Evolutionary conservation across 1,139 yeast genomes (phyloP).

Genomic region (Arxiozyma slooffiae): DNA sequence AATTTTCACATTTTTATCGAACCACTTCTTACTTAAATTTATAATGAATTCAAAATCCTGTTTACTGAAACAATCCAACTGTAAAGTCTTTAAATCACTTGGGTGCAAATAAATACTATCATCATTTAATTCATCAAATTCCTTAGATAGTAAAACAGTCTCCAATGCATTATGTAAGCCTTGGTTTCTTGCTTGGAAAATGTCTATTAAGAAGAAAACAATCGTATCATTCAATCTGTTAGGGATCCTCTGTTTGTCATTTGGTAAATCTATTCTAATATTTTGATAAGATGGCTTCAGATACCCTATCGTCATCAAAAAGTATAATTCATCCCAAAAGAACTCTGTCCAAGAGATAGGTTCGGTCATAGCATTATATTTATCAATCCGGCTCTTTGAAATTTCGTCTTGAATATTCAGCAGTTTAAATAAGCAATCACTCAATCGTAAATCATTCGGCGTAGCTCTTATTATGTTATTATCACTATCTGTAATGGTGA

Average conservation of each 20-base stretch:
- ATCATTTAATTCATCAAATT: slow-evolving; percentile 7
- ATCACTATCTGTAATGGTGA: slow-evolving; percentile 7
- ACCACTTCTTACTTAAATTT: slow-evolving; percentile 18
- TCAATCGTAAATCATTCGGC: slow-evolving; percentile 29
- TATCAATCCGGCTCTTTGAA: slow-evolving; percentile 6
- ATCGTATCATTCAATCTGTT: not conserved
- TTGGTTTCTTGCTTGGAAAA: slow-evolving; percentile 1
- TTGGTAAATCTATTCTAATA: not conserved
- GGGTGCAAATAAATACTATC: slow-evolving; percentile 15
- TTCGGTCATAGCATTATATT: slow-evolving; percentile 28
- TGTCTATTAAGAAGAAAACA: not conserved
- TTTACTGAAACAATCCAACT: slow-evolving; percentile 26
- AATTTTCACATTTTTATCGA: slow-evolving; percentile 14
- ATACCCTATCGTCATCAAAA: slow-evolving; percentile 85
- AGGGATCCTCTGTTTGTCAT: not conserved
- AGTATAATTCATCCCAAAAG: slow-evolving; percentile 61
- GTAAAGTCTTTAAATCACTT: slow-evolving; percentile 14
- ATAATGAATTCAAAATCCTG: slow-evolving; percentile 22
- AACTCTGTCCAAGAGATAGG: slow-evolving; percentile 55
- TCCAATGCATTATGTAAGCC: slow-evolving; percentile 14
- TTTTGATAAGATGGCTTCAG: slow-evolving; percentile 33
- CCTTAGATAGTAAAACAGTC: slow-evolving; percentile 12
- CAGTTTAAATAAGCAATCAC: slow-evolving; percentile 8
- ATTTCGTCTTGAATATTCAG: slow-evolving; percentile 17
- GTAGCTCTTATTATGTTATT: slow-evolving; percentile 30